Evolutionary conservation across 2,329 filamentous ascomycete genomes (phyloP).

Genomic region (Aspergillus costaricaensis): DNA sequence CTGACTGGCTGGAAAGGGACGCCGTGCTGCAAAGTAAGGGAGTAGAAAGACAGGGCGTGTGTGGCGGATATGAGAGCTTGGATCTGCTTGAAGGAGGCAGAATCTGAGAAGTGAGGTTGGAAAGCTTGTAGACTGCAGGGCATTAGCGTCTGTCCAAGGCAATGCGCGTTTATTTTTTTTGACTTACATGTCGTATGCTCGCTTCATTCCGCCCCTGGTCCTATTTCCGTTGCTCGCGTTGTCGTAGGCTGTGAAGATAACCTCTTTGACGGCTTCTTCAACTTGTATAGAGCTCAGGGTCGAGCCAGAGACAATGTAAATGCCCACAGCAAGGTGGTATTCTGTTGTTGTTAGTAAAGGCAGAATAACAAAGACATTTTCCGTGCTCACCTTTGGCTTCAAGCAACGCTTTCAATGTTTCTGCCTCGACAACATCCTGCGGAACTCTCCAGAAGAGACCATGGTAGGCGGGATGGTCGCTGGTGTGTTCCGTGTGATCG

Average conservation of each 20-base stretch:
- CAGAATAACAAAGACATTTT: background rate
- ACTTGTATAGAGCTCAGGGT: constrained; percentile 49
- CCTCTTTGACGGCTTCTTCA: constrained; percentile 54
- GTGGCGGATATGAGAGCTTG: constrained; percentile 61
- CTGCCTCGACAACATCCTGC: constrained; percentile 54
- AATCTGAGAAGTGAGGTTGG: constrained; percentile 43
- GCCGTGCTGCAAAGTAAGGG: constrained; percentile 63
- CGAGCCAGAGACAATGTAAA: constrained; percentile 38
- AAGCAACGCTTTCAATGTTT: constrained; percentile 59
- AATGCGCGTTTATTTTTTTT: background rate
- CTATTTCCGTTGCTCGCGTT: constrained; percentile 67
- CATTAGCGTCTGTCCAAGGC: background rate
- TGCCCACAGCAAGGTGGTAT: constrained; percentile 44
- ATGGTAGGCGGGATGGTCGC: constrained; percentile 38
- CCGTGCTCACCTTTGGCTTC: constrained; percentile 44
- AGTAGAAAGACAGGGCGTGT: constrained; percentile 66
- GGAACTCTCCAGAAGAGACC: constrained; percentile 54
- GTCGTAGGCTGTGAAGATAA: constrained; percentile 61
- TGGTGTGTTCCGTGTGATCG: constrained; percentile 19
- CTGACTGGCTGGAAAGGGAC: constrained; percentile 67
- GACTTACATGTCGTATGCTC: constrained; percentile 58
- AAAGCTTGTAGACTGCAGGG: constrained; percentile 45
- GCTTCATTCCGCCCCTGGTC: constrained; percentile 63
- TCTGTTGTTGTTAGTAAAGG: constrained; percentile 33
- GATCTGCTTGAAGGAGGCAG: constrained; percentile 46